These are phyloP conservation scores for Podila verticillata DNA, from an alignment of 192 early-diverging fungal genomes.

Conservation along the genomic window DNA sequence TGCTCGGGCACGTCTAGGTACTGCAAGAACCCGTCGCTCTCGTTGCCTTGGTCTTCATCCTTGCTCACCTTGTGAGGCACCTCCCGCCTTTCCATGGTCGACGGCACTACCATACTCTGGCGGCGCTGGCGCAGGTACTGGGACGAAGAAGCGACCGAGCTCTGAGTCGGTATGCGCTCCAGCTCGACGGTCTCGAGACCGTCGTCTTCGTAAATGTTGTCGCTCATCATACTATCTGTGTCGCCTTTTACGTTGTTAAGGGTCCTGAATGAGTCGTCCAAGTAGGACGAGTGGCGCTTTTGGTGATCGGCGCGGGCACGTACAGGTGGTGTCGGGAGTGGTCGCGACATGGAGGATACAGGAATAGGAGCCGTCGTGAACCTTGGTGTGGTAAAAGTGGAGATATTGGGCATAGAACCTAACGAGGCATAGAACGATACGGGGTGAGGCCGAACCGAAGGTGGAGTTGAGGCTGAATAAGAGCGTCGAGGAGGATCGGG, in stretches of 20 bases:
- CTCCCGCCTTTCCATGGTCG: no score
- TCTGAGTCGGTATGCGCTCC: conserved; percentile 15
- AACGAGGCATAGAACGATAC: no score
- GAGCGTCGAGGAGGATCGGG: not conserved
- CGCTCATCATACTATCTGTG: not conserved
- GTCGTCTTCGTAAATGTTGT: not conserved
- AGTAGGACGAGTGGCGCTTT: no score
- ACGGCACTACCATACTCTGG: no score
- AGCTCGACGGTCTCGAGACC: conserved; percentile 3
- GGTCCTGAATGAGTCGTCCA: no score
- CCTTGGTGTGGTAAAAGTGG: not conserved
- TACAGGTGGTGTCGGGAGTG: not conserved
- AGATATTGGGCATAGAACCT: no score
- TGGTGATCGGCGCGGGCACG: not conserved
- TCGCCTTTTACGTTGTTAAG: not conserved
- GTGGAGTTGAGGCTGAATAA: not conserved
- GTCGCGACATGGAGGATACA: not conserved
- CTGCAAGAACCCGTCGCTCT: not conserved
- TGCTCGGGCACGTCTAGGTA: not conserved
- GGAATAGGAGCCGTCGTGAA: not conserved
- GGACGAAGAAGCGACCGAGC: not conserved
- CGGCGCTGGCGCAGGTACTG: not conserved
- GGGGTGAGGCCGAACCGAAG: no score
- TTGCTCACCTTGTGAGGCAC: no score
- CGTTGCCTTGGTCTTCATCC: no score